phyloP scores from a whole-genome alignment of 495 filamentous ascomycete genomes.

The Sabuloglossum arenarium region DNA sequence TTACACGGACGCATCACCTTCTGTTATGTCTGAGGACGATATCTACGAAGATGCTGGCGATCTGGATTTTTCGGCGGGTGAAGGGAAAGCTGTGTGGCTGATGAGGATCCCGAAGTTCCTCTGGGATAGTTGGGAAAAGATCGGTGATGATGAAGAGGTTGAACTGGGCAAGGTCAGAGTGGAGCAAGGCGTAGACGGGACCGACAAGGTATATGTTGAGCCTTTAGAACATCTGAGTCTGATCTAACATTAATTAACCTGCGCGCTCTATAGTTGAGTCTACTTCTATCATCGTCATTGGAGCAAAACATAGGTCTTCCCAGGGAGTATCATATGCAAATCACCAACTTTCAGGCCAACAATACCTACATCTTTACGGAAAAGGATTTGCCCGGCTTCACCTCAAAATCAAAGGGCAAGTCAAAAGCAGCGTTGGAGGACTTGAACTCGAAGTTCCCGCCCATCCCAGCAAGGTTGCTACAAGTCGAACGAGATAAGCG shows the following conservation, averaged over 20 bases:
- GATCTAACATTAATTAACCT: not conserved
- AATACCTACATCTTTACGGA: conserved; percentile 87
- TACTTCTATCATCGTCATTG: conserved; percentile 18
- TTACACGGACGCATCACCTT: conserved; percentile 30
- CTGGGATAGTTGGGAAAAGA: conserved; percentile 43
- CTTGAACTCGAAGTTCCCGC: not conserved
- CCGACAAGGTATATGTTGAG: not conserved
- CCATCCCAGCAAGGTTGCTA: conserved; percentile 19
- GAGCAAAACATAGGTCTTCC: conserved; percentile 44
- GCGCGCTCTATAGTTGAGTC: conserved; percentile 13
- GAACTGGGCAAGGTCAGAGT: conserved; percentile 60
- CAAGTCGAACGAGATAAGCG: not conserved
- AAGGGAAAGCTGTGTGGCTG: conserved; percentile 42
- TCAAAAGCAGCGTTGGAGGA: conserved; percentile 3
- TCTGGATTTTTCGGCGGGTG: conserved; percentile 39
- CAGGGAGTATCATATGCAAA: conserved; percentile 61
- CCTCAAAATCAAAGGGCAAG: conserved; percentile 9
- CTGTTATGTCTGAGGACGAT: conserved; percentile 46
- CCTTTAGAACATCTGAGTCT: not conserved
- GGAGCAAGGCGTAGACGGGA: conserved; percentile 26
- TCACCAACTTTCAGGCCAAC: conserved; percentile 35
- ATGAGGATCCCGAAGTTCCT: conserved; percentile 57
- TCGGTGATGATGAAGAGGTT: conserved; percentile 39
- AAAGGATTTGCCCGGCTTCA: conserved; percentile 65
- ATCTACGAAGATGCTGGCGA: conserved; percentile 80